phyloP scores from a whole-genome alignment of 2,329 filamentous ascomycete species.

The Phaeomoniella chlamydospora region DNA sequence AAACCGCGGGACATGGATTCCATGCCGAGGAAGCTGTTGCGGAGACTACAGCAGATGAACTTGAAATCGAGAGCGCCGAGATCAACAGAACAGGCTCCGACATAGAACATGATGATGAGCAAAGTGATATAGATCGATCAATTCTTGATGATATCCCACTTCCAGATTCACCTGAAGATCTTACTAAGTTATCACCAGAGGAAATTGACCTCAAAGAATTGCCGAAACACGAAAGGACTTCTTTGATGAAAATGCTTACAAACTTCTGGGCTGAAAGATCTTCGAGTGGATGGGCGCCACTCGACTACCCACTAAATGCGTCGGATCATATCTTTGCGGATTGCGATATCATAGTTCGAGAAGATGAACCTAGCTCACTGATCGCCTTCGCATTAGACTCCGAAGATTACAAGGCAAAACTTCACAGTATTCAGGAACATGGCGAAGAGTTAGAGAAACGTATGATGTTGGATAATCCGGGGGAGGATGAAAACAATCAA shows the following conservation, averaged over 20 bases:
- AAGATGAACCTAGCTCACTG: slow-evolving; percentile 92
- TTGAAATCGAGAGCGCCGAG: slow-evolving; percentile 28
- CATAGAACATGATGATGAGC: slow-evolving; percentile 49
- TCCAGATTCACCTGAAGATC: slow-evolving; percentile 34
- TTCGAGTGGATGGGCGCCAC: slow-evolving; percentile 78
- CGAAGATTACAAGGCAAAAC: slow-evolving; percentile 70
- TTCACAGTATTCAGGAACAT: slow-evolving; percentile 34
- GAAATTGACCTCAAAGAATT: slow-evolving; percentile 55
- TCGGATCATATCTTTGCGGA: slow-evolving; percentile 95
- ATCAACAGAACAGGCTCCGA: slow-evolving; percentile 50
- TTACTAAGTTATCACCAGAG: slow-evolving; percentile 34
- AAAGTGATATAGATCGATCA: slow-evolving; percentile 59
- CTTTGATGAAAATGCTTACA: slow-evolving; percentile 85
- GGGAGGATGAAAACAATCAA: slow-evolving; percentile 36
- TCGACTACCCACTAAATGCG: slow-evolving; percentile 80
- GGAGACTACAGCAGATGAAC: slow-evolving; percentile 21
- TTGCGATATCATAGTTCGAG: slow-evolving; percentile 89
- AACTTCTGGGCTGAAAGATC: slow-evolving; percentile 98
- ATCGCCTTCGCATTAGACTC: slow-evolving; percentile 87
- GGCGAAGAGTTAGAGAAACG: slow-evolving; percentile 17
- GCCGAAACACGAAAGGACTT: slow-evolving; percentile 84
- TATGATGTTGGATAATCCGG: slow-evolving; percentile 7
- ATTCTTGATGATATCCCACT: slow-evolving; percentile 54
- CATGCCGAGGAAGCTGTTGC: slow-evolving; percentile 19
- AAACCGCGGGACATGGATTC: slow-evolving; percentile 13